Base-by-base conservation (phyloP, 495 filamentous ascomycete species). In the Podospora conica region DNA sequence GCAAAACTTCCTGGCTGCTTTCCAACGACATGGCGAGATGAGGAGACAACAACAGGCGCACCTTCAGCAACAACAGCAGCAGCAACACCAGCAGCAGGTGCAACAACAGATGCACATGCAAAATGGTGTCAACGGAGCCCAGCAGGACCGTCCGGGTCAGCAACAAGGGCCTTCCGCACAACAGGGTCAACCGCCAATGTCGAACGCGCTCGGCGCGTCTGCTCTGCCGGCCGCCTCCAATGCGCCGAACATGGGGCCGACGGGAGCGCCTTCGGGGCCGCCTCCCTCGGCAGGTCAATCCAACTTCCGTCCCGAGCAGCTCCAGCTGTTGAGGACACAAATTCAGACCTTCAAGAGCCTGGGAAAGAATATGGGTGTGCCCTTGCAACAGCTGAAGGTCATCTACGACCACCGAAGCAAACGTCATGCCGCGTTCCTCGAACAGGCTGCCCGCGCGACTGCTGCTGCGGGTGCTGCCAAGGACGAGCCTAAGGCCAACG, bases 311-410 rank as follows among this genome's bases (percentile, higher is more conserved):
- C 75, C 82, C 3, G 85, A 91, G 56, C 92, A 96, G 69, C 76
- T 96, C 48, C 78, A 80, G 27, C 85, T 85, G 2, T 82, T 96
- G 9, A 82, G 88, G 33, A 86, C 87, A 56, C 93, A 96, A 73
- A 94, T 96, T 55, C 76, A 85, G 67, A 91, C 91, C 7, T 96
- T 96, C 79, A 91, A 91, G 76, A 80, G 88, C 68, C 81, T 96
- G 1, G 86, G 88, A 11, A 95, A 91, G 76, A 95, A 95, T 63
- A 80, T 87, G 25, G 85, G 91, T 0, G 86, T 97, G 18, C 90
- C 92, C 2, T 75, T 81, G n/a, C 79, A 82, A 54, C 80, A 93
- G 53, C 89, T 93, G 73, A 87, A 91, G 70, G 85, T 88, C 66
- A 83, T 96, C 3, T 93, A 91, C 70, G 81, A 87, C 23, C 85